These are phyloP conservation scores for Danielia oregonensis DNA, from an alignment of 805 yeast species.

Conservation along the genomic window DNA sequence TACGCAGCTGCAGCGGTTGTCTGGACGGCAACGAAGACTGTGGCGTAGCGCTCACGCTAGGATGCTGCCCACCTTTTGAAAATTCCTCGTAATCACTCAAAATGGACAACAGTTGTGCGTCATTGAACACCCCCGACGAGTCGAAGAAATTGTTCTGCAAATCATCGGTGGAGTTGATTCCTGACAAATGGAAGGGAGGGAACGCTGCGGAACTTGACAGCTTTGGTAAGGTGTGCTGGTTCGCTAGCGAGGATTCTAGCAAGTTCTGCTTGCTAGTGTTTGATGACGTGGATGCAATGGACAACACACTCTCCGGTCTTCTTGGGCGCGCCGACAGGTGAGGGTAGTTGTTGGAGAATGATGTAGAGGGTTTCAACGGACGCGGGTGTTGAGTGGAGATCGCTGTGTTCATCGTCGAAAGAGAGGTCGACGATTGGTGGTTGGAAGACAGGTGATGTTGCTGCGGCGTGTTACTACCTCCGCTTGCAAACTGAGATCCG, in stretches of 20 bases:
- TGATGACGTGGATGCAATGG: constrained; percentile 37
- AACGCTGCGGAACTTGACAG: constrained; percentile 14
- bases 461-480: not conserved
- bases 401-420: constrained; percentile 2
- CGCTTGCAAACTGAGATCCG: not conserved
- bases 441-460: constrained; percentile 1
- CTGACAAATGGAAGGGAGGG: constrained; percentile 15
- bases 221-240: constrained; percentile 10
- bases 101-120: constrained; percentile 12
- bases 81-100: constrained; percentile 14
- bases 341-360: constrained; percentile 8
- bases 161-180: constrained; percentile 15
- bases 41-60: constrained; percentile 4
- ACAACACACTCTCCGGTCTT: constrained; percentile 39
- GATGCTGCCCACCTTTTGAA: constrained; percentile 2
- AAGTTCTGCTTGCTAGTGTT: constrained; percentile 15
- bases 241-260: constrained; percentile 8
- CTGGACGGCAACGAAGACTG: constrained; percentile 14
- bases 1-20: constrained; percentile 14
- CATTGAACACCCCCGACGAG: constrained; percentile 8
- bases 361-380: constrained; percentile 7
- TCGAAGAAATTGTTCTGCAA: constrained; percentile 7
- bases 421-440: constrained; percentile 6
- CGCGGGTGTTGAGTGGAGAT: constrained; percentile 7
- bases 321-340: constrained; percentile 27